Base-by-base conservation (phyloP, 257 asterid species). In the Ehretia macrophylla region DNA sequence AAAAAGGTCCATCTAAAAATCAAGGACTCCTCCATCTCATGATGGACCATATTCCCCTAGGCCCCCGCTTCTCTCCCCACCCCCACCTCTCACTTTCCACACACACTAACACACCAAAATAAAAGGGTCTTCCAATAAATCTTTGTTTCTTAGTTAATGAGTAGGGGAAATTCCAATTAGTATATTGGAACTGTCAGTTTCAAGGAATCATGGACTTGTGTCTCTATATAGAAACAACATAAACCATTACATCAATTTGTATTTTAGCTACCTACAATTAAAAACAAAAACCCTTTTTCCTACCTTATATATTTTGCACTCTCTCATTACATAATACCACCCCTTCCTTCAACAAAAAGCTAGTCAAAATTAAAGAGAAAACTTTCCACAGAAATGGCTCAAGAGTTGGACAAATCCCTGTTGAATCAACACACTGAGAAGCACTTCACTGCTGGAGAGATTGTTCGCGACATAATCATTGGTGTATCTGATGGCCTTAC, bases 401-500 rank as follows among this genome's bases (percentile, higher is more conserved):
- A 60, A 37, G 92, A 81, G 58, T 42, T 19, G 51, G 79, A 75
- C 18, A 67, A 67, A 14, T 54, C 70, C 6, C 72, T 92, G 73
- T 39, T 92, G 42, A 60, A 71, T 52, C 69, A 77, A 0, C 99
- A 92, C 81, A 78, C 57, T 18, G 99, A 92, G 77, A 81, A 78
- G 60, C 99, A 92, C 70, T 92, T 92, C 83, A 88, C 96, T 0
- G 90, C 99, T 10, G 95, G 97, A 5, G 99, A 92, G 42, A 70
- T 89, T 11, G 95, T 92, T 27, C 86, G 99, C 32, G 99, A 92
- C 59, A 69, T 92, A 10, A 92, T 92, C 55, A 92, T 92, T 17
- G 99, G 99, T 1, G 97, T 92, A 1, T 92, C 97, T 8, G 99
- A 92, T 61, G 99, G 97, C 0, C 84, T 91, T 0, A 91, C 98